These are phyloP conservation scores for Mallotus nudiflorus DNA, from an alignment of 345 rosid genomes.

Conservation along the genomic window DNA sequence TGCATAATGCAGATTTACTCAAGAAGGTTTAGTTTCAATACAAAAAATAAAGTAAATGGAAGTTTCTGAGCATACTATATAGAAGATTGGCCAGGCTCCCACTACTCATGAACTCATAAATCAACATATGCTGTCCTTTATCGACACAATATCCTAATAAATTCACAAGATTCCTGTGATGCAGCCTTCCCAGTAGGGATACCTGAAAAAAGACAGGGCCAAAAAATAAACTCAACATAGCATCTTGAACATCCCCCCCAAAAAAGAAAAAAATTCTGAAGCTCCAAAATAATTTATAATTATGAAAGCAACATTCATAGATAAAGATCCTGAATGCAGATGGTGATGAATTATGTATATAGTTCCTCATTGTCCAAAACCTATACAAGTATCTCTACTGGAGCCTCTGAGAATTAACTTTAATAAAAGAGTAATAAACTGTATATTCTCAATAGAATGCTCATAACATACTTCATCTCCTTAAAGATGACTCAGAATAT, in stretches of 20 bases:
- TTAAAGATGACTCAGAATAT: background rate
- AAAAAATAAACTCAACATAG: background rate
- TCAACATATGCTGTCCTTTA: constrained; percentile 73
- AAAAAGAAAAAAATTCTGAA: background rate
- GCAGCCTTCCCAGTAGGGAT: constrained; percentile 83
- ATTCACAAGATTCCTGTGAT: constrained; percentile 95
- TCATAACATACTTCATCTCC: background rate
- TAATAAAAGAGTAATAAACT: background rate
- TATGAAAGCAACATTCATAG: background rate
- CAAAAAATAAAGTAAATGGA: constrained; percentile 2
- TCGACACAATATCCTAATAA: constrained; percentile 85
- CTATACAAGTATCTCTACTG: background rate
- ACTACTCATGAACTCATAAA: constrained; percentile 96
- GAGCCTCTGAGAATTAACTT: background rate
- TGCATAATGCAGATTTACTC: background rate
- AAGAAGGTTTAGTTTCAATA: background rate
- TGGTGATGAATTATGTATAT: background rate
- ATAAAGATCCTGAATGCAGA: background rate
- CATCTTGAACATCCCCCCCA: background rate
- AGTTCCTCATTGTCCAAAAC: constrained; percentile 5
- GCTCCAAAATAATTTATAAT: background rate
- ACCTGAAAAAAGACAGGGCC: constrained; percentile 51
- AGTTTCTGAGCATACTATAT: constrained; percentile 56
- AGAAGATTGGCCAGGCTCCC: constrained; percentile 86
- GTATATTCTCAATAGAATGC: background rate